A percentile compares a stretch with the other conserved stretches of the same genome.
phyloP scores from a whole-genome alignment of 805 yeast genomes.

The Geotrichum ghanense region DNA sequence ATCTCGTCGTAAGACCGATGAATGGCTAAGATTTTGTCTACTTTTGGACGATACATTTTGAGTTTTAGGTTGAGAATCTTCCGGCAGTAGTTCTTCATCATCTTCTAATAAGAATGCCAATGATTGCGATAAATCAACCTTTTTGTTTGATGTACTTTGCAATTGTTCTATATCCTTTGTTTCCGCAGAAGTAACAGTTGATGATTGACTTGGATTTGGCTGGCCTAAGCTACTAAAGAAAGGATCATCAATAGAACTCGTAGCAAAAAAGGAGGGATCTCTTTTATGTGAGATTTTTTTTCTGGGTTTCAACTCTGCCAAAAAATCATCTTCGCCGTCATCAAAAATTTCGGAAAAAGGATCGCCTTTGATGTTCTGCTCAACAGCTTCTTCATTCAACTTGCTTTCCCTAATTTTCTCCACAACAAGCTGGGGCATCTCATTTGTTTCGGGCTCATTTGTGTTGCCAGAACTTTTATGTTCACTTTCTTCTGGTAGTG shows the following conservation, averaged over 20 bases:
- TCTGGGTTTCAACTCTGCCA: background rate
- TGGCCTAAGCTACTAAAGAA: slow-evolving; percentile 4
- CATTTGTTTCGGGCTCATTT: no score
- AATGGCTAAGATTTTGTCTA: slow-evolving; percentile 1
- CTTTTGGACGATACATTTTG: background rate
- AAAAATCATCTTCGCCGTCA: background rate
- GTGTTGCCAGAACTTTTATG: no score
- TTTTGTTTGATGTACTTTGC: background rate
- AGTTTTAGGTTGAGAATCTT: slow-evolving; percentile 12
- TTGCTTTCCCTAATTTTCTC: no score
- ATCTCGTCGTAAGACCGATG: background rate
- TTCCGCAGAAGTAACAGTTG: slow-evolving; percentile 1
- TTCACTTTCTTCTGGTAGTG: no score
- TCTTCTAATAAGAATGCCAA: slow-evolving; percentile 25
- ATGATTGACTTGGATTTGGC: background rate
- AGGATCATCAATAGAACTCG: slow-evolving; percentile 3
- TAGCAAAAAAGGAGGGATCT: slow-evolving; percentile 8
- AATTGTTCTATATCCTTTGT: background rate
- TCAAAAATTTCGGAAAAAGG: background rate
- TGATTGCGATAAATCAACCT: slow-evolving; percentile 5
- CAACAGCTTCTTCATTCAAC: no score
- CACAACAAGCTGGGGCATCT: no score
- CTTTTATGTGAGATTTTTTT: slow-evolving; percentile 4
- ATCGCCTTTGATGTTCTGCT: background rate
- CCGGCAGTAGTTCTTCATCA: slow-evolving; percentile 23